Conservation (phyloP, 176 grass and related monocot species). For the Triticum timopheevii region DNA sequence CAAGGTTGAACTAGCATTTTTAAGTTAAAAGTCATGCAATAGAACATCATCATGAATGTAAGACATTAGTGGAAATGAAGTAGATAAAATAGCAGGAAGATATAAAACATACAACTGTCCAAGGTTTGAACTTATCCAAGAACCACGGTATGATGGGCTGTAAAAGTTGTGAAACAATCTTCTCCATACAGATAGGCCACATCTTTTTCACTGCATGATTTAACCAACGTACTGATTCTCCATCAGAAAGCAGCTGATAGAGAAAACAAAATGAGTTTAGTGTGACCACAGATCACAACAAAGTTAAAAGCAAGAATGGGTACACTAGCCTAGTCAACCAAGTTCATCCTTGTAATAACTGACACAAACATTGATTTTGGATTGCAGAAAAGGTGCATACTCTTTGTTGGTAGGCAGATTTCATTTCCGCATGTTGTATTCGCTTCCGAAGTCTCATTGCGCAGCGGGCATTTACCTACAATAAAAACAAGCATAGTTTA, state of each 20-base stretch:
- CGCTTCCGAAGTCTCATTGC: constrained; percentile 64
- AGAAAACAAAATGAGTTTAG: constrained; percentile 40
- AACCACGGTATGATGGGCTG: constrained; percentile 94
- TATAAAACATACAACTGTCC: constrained; percentile 74
- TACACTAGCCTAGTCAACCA: background rate
- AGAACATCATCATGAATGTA: background rate
- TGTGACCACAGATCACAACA: background rate
- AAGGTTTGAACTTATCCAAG: constrained; percentile 95
- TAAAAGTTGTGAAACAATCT: constrained; percentile 82
- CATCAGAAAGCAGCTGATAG: constrained; percentile 84
- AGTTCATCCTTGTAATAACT: constrained; percentile 2
- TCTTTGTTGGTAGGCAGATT: constrained; percentile 72
- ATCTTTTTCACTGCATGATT: constrained; percentile 88
- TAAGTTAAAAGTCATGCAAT: background rate
- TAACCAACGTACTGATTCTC: constrained; percentile 91
- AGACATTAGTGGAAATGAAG: background rate
- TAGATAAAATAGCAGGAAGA: constrained; percentile 11
- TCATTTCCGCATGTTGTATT: constrained; percentile 74
- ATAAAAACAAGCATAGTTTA: constrained; percentile 11
- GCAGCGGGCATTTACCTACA: constrained; percentile 70
- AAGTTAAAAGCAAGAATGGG: constrained; percentile 15
- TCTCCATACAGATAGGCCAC: constrained; percentile 97
- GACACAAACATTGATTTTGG: constrained; percentile 11
- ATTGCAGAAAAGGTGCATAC: constrained; percentile 51
- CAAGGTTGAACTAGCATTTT: constrained; percentile 16